These are phyloP conservation scores for Rhypophila decipiens DNA, from an alignment of 495 filamentous ascomycete species.

Conservation along the genomic window DNA sequence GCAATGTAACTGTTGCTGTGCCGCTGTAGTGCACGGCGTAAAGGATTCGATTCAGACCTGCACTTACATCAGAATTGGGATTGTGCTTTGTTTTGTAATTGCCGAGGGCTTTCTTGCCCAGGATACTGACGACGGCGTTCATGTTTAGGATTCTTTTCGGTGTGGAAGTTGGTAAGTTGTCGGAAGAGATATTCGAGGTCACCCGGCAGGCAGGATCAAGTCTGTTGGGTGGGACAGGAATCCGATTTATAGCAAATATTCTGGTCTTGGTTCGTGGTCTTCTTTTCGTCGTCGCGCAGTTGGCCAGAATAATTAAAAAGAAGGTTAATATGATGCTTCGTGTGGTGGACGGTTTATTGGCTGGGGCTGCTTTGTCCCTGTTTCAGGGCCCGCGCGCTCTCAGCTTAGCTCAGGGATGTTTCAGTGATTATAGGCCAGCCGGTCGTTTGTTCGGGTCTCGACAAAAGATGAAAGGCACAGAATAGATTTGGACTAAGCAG, in stretches of 20 bases:
- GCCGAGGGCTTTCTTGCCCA: slow-evolving; percentile 60
- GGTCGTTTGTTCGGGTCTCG: not conserved
- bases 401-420: not conserved
- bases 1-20: too few relatives aligned
- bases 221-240: not conserved
- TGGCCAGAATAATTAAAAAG: too few relatives aligned
- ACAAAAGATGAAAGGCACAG: too few relatives aligned
- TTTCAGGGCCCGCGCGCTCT: slow-evolving; percentile 20
- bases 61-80: slow-evolving; percentile 60
- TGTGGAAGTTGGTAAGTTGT: not conserved
- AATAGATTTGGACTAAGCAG: not conserved
- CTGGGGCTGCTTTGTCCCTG: slow-evolving; percentile 10
- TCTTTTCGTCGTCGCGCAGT: not conserved
- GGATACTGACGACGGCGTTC: slow-evolving; percentile 35
- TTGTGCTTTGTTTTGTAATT: slow-evolving; percentile 64
- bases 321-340: too few relatives aligned
- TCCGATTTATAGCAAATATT: slow-evolving; percentile 54
- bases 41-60: not conserved
- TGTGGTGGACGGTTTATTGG: slow-evolving; percentile 8
- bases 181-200: not conserved
- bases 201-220: not conserved
- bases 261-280: slow-evolving; percentile 51
- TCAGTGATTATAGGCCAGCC: not conserved
- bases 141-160: slow-evolving; percentile 6
- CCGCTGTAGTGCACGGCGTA: not conserved